A percentile compares a stretch with the other conserved stretches of the same genome.
These are phyloP conservation scores for Penicillium waksmanii DNA, from an alignment of 495 filamentous ascomycete species.

Conservation along the genomic window DNA sequence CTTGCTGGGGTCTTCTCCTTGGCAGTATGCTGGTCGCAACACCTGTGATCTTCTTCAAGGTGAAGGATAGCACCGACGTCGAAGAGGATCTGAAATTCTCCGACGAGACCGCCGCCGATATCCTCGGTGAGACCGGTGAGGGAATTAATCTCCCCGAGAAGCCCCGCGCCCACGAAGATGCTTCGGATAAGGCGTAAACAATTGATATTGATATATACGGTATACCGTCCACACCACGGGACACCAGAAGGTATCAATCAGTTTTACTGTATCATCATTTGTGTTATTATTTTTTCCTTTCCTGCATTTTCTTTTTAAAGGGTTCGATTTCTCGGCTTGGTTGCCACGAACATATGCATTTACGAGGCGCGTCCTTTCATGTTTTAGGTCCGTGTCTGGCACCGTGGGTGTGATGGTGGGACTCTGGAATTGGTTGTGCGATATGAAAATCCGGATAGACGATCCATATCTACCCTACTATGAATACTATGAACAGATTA, in stretches of 20 bases:
- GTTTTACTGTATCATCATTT: slow-evolving; percentile 9
- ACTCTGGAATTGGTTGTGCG: not conserved
- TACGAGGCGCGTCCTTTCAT: slow-evolving; percentile 21
- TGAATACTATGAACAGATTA: not conserved
- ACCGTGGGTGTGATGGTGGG: no score
- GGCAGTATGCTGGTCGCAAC: slow-evolving; percentile 73
- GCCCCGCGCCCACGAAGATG: slow-evolving; percentile 16
- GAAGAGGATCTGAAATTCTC: slow-evolving; percentile 83
- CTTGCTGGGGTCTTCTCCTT: slow-evolving; percentile 73
- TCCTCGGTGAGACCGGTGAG: slow-evolving; percentile 30
- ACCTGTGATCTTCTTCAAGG: slow-evolving; percentile 77
- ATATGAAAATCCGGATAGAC: not conserved
- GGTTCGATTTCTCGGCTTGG: not conserved
- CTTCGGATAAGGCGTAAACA: slow-evolving; percentile 12
- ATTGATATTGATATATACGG: not conserved
- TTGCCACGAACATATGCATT: slow-evolving; percentile 21
- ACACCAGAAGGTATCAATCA: no score
- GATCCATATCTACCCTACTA: not conserved
- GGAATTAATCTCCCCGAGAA: slow-evolving; percentile 21
- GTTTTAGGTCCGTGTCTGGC: not conserved
- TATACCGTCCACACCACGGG: no score
- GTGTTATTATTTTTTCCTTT: not conserved
- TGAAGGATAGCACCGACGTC: slow-evolving; percentile 71
- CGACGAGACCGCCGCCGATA: slow-evolving; percentile 66
- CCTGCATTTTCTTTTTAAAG: slow-evolving; percentile 5